phyloP scores from a whole-genome alignment of 2,329 filamentous ascomycete species.

The Sarocladium strictum region DNA sequence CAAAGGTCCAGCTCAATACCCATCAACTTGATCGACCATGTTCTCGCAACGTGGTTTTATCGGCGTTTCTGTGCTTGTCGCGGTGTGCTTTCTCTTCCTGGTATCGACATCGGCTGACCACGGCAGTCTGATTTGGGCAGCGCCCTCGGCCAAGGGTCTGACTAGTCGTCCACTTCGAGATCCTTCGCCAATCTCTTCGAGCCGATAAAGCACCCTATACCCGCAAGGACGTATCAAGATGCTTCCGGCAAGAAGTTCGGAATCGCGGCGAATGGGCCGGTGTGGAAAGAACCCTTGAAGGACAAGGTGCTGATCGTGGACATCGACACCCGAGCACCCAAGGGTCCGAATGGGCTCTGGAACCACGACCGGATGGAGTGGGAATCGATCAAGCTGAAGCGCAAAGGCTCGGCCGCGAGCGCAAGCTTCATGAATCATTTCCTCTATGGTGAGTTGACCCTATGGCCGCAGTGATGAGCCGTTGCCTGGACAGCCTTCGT shows the following conservation, averaged over 20 bases:
- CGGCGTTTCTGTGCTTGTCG: no score
- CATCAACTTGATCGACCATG: no score
- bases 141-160: no score
- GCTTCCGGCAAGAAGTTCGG: not conserved
- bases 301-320: conserved; percentile 8
- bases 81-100: no score
- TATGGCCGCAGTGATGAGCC: not conserved
- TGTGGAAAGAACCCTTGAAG: conserved; percentile 3
- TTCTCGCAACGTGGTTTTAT: no score
- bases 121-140: no score
- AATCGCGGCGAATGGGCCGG: not conserved
- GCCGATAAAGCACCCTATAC: not conserved
- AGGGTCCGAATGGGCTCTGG: not conserved
- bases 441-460: conserved; percentile 23
- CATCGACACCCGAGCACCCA: conserved; percentile 1
- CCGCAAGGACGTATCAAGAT: not conserved
- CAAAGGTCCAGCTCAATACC: no score
- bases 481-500: not conserved
- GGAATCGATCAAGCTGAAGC: not conserved
- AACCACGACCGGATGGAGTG: not conserved
- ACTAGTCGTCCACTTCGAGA: not conserved
- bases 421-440: conserved; percentile 31
- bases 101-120: no score
- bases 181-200: not conserved
- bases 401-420: not conserved